phyloP scores from a whole-genome alignment of 257 asterid species.

The Henckelia pumila region DNA sequence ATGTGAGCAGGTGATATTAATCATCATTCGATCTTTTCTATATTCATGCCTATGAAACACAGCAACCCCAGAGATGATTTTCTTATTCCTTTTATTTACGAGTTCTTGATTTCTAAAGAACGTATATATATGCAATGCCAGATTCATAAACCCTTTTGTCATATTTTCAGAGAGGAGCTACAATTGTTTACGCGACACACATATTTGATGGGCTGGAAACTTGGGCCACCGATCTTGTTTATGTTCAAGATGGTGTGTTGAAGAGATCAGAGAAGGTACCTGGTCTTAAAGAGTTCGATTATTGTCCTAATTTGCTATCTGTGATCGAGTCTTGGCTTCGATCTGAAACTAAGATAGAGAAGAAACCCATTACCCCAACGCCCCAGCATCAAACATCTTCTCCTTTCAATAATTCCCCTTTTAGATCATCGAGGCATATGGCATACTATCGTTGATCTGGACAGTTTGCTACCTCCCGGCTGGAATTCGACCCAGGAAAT shows the following conservation, averaged over 20 bases:
- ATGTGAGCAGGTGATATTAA: conserved; percentile 66
- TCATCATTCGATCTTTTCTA: conserved; percentile 15
- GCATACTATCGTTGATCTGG: conserved; percentile 65
- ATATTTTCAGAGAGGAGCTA: conserved; percentile 77
- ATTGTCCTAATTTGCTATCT: conserved; percentile 61
- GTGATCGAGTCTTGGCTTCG: conserved; percentile 91
- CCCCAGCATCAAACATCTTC: conserved; percentile 47
- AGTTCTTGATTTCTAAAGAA: not conserved
- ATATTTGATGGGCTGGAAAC: conserved; percentile 94
- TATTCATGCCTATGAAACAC: conserved; percentile 8
- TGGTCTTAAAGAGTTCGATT: conserved; percentile 63
- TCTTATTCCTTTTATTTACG: too few species aligned
- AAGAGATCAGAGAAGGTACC: conserved; percentile 68
- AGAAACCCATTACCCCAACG: conserved; percentile 37
- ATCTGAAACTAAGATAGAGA: conserved; percentile 71
- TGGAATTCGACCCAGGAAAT: not conserved
- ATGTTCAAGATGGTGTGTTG: conserved; percentile 81
- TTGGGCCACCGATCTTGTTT: conserved; percentile 89
- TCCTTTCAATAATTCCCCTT: conserved; percentile 70
- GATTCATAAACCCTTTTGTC: conserved; percentile 4
- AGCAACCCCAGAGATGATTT: not conserved
- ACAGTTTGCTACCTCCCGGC: conserved; percentile 13
- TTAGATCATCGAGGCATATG: conserved; percentile 89
- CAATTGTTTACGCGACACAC: conserved; percentile 91
- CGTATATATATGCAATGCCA: not conserved